Conservation (phyloP, 2,329 filamentous ascomycete genomes). For the Zymoseptoria crescenta region DNA sequence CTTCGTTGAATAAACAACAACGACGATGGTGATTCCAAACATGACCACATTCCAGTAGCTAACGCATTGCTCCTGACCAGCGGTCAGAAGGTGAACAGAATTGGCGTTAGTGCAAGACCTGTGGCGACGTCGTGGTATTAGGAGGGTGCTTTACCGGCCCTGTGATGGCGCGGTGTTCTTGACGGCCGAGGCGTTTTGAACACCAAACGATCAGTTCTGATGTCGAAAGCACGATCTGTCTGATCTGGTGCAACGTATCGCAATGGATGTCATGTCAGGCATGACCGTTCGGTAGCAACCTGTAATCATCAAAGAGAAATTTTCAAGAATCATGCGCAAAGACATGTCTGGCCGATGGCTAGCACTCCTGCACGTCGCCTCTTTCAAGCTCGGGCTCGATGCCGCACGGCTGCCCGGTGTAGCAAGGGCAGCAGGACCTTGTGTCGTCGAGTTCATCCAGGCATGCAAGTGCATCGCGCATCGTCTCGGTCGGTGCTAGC, state of each 20-base stretch:
- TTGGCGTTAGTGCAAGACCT: no score
- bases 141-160: conserved; percentile 9
- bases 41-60: conserved; percentile 58
- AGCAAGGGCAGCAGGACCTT: conserved; percentile 23
- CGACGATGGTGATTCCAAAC: conserved; percentile 31
- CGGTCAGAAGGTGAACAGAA: background rate
- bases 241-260: conserved; percentile 9
- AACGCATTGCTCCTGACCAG: conserved; percentile 20
- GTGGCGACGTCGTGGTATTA: conserved; percentile 7
- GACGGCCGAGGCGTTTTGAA: conserved; percentile 2
- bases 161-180: conserved; percentile 7
- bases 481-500: conserved; percentile 52
- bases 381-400: conserved; percentile 9
- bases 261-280: conserved; percentile 28
- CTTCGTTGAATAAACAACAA: conserved; percentile 32
- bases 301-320: conserved; percentile 16
- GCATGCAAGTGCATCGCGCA: conserved; percentile 72
- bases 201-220: conserved; percentile 3
- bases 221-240: conserved; percentile 11
- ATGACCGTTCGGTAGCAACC: conserved; percentile 34
- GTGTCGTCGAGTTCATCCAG: conserved; percentile 58
- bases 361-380: conserved; percentile 24
- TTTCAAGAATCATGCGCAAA: conserved; percentile 24
- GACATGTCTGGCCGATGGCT: conserved; percentile 23
- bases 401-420: conserved; percentile 23